Evolutionary conservation across 176 grass and related monocot species (phyloP), one percentile per base, ranked within the genome.

Genomic region (Phoenix dactylifera): DNA sequence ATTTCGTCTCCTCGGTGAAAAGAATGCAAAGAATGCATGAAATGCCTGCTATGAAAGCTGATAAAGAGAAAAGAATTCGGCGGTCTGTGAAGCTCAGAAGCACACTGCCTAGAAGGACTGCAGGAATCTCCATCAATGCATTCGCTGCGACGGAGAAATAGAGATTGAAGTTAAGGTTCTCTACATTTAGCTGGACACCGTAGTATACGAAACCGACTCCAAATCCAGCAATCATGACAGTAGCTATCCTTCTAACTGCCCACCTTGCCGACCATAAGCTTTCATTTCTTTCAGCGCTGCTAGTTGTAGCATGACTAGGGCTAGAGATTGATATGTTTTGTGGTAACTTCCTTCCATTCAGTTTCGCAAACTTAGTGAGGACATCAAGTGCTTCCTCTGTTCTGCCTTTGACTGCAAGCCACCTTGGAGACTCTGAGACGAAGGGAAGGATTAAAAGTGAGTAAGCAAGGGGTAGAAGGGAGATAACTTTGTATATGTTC

Each of bases 151-250:
- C 74, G 15, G 74, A 68, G 63, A 83, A 78, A 63, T 83, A 83
- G 15, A 83, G 59, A n/a, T 77, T 69, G 35, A 83, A 83, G 24
- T 69, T 64, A 4, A 83, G 69, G 64, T 83, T 83, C 66, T 83
- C 80, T 0, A 73, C 80, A 19, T 83, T 83, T 59, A 83, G 50
- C 58, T 83, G 80, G 23, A 83, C 57, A 16, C 80, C 80, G 18
- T 83, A 83, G 66, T 83, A 83, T 53, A 83, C 80, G 58, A 83
- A 83, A 6, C 80, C 74, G 4, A 83, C 57, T 25, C 74, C 80
- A 24, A 83, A 68, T 4, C 80, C 74, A 1, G 74, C 68, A 1
- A 66, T 49, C 74, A 83, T 83, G 30, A 77, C 23, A 2, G 58
- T 65, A 6, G 32, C 56, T 4, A 83, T 74, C 56, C 80, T 57